Evolutionary conservation across 345 rosid genomes (phyloP), one percentile per base, ranked within the genome.

Genomic region (Capsella bursapastoris): DNA sequence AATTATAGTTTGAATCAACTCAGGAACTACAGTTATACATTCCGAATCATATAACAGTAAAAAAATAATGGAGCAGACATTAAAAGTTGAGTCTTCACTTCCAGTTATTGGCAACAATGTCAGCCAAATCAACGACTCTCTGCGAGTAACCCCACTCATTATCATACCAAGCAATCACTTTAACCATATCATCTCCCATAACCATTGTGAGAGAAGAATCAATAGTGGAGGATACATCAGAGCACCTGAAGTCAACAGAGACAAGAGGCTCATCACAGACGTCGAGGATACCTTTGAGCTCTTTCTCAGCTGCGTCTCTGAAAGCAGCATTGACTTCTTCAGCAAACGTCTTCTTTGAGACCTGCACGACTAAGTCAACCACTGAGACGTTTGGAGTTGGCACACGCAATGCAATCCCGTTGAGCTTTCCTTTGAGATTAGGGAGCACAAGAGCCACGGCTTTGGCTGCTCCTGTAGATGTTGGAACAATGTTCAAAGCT

Each of bases 211-310:
- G 87, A 0, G 98, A 83, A 38, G 98, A 83, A 73, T 94, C 98
- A 15, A 94, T 89, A 1, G 93, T 87, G 29, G 99, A 91, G 4
- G 99, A 94, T 7, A 86, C 96, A 68, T 94, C 99, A 25, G 87
- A 80, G 85, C 99, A 94, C 87, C 99, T 85, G 87, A 94, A 94
- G 78, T 94, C 97, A 0, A 91, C 97, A 5, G 99, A 94, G 56
- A 94, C 99, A 9, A 94, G 93, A 7, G 99, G 99, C 83, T 91
- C 99, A 44, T 94, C 99, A n/a, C 99, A 94, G n/a, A 94, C 97
- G 1, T 87, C 84, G 2, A 91, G 88, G 60, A 94, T 91, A 14
- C 93, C 97, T 62, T 83, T 83, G 8, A 94, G 92, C 81, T 91
- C 97, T 1, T 88, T 90, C 34, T 84, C 96, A 9, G 99, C 90